Conservation (phyloP, 78 protist genomes). For the Isochrysis galbana region DNA sequence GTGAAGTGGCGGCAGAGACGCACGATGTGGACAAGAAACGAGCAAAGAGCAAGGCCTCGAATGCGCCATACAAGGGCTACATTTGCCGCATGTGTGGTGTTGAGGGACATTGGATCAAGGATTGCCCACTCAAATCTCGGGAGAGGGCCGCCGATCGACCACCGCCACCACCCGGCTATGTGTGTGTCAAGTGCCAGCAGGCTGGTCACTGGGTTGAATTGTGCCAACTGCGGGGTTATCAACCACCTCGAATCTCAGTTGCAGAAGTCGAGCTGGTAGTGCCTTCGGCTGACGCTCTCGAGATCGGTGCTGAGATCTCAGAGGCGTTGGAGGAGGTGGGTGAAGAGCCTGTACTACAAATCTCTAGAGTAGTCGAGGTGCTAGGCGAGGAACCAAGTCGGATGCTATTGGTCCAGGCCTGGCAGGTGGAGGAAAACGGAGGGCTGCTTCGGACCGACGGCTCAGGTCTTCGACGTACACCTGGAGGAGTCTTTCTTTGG, state of each 20-base stretch:
- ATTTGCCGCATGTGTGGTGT: background rate
- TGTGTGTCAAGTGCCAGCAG: background rate
- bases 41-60: background rate
- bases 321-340: conserved; percentile 2
- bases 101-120: background rate
- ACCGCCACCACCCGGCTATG: background rate
- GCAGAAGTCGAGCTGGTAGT: background rate
- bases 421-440: conserved; percentile 5
- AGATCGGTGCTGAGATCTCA: background rate
- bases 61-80: background rate
- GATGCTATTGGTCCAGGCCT: background rate
- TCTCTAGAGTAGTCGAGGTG: background rate
- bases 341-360: background rate
- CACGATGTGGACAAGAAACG: too few relatives aligned
- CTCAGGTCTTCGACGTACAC: background rate
- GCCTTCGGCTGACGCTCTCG: background rate
- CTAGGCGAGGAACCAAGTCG: background rate
- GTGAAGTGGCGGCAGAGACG: too few relatives aligned
- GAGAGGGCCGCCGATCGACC: background rate
- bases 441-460: conserved; percentile 9
- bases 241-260: background rate
- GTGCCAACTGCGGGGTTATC: background rate
- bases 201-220: background rate
- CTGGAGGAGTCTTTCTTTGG: conserved; percentile 4
- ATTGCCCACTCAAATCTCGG: background rate